Evolutionary conservation across 768 basidiomycete species (phyloP), one percentile per base, ranked within the genome.

Genomic region (Termitomyces sp.): DNA sequence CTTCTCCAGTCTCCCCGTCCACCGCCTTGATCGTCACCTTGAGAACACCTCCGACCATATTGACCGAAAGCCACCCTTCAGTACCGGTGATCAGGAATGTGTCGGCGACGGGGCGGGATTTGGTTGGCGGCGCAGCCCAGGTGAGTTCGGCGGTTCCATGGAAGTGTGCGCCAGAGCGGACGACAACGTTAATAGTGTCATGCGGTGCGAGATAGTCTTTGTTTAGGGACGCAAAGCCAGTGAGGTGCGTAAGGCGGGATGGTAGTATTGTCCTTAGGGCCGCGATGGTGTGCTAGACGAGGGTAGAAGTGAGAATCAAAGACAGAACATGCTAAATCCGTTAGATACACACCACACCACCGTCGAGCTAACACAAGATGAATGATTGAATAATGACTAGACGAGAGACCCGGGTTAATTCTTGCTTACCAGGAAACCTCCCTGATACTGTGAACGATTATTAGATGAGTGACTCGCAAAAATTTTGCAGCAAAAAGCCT

Each of bases 351-450:
- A 88, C 85, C 33, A 92, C 90, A 58, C 89, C 91, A 16, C 87
- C 85, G 65, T 93, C 90, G 14, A 92, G 82, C 80, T 92, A 67
- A 33, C 49, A 16, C 18, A 20, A 24, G 48, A 22, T 28, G 58
- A 16, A 16, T 24, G 59, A 16, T 38, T 26, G 33, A 40, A 53
- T 43, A 41, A 53, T 55, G 26, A 8, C 26, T 30, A 53, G 58
- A 26, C 14, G 43, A 22, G 32, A 50, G 38, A 58, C 38, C 3
- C 45, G 54, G n/a, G 32, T 47, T 36, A 6, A 44, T 28, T 57
- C 20, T 32, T 47, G 68, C 88, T 74, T 63, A 92, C 86, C 74
- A 93, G 64, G 74, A 92, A 94, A 33, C 90, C 91, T 41, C 88
- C 88, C 74, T 88, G 87, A 64, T 88, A 87, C 85, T 88, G 57